These are phyloP conservation scores for Ceratocystis ficicola DNA, from an alignment of 2,329 filamentous ascomycete species.

Conservation along the genomic window DNA sequence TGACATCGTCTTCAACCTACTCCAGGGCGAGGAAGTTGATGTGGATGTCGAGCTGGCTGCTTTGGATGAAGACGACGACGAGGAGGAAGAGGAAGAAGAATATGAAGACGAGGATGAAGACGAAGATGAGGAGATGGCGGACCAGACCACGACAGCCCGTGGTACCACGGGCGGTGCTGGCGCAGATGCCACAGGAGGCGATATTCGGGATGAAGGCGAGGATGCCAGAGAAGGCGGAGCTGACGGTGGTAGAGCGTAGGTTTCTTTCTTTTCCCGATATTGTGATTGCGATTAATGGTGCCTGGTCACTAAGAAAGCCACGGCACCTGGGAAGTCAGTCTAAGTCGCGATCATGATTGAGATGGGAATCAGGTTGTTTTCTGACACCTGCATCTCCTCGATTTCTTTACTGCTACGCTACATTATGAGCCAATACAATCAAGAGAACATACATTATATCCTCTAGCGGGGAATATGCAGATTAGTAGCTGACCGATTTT, in stretches of 20 bases:
- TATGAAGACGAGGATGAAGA: conserved; percentile 43
- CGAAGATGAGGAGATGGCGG: conserved; percentile 31
- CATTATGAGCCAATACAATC: conserved; percentile 16
- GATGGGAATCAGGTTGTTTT: not conserved
- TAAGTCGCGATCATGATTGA: not conserved
- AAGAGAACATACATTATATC: conserved; percentile 14
- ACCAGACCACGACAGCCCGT: conserved; percentile 47
- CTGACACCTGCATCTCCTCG: not conserved
- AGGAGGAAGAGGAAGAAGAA: conserved; percentile 56
- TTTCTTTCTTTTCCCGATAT: conserved; percentile 31
- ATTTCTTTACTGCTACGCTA: conserved; percentile 14
- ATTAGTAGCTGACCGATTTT: conserved; percentile 13
- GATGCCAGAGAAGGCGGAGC: conserved; percentile 82
- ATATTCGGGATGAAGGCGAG: conserved; percentile 81
- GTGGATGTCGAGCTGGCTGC: conserved; percentile 59
- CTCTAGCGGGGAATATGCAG: not conserved
- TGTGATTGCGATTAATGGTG: conserved; percentile 1
- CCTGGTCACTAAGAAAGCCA: conserved; percentile 1
- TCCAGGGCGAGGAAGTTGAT: conserved; percentile 83
- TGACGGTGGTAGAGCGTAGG: conserved; percentile 99
- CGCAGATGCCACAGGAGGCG: conserved; percentile 75
- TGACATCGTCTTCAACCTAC: conserved; percentile 67
- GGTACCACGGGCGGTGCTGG: conserved; percentile 69
- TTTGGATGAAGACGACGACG: conserved; percentile 38
- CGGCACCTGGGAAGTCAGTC: not conserved